These are phyloP conservation scores for Sporothrix phasma DNA, from an alignment of 2,329 filamentous ascomycete genomes.

Conservation along the genomic window DNA sequence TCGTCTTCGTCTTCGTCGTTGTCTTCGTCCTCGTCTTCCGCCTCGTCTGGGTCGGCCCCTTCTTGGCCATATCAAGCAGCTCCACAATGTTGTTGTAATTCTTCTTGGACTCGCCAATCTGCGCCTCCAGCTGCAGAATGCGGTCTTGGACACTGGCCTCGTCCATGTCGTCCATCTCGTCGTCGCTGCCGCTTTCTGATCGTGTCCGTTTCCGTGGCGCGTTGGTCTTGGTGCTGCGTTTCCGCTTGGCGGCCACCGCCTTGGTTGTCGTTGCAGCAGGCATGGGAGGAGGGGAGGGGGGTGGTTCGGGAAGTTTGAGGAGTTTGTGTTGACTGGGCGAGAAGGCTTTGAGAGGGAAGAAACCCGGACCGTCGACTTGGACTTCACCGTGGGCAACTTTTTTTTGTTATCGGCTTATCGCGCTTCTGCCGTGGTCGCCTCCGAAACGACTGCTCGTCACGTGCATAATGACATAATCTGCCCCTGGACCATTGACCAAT, in stretches of 20 bases:
- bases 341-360: too few species aligned
- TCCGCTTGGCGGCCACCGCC: constrained; percentile 37
- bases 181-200: constrained; percentile 38
- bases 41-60: constrained; percentile 22
- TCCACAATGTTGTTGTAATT: constrained; percentile 84
- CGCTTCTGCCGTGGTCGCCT: neutral
- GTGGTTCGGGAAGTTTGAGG: neutral
- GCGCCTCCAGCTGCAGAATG: constrained; percentile 66
- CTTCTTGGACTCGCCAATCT: constrained; percentile 75
- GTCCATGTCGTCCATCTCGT: constrained; percentile 34
- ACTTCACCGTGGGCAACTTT: too few species aligned
- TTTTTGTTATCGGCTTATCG: constrained; percentile 10
- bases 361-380: too few species aligned
- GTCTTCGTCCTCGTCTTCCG: neutral
- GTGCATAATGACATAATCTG: neutral
- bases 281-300: constrained; percentile 9
- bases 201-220: constrained; percentile 42
- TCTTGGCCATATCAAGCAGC: constrained; percentile 52
- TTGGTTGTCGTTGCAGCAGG: neutral
- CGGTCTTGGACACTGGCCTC: constrained; percentile 44
- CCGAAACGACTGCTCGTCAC: neutral
- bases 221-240: constrained; percentile 35
- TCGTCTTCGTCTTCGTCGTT: neutral
- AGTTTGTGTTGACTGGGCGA: neutral
- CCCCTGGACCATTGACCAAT: neutral